Evolutionary conservation across 371 early-diverging fungal species (phyloP).

Genomic region (Lichtheimia corymbifera): DNA sequence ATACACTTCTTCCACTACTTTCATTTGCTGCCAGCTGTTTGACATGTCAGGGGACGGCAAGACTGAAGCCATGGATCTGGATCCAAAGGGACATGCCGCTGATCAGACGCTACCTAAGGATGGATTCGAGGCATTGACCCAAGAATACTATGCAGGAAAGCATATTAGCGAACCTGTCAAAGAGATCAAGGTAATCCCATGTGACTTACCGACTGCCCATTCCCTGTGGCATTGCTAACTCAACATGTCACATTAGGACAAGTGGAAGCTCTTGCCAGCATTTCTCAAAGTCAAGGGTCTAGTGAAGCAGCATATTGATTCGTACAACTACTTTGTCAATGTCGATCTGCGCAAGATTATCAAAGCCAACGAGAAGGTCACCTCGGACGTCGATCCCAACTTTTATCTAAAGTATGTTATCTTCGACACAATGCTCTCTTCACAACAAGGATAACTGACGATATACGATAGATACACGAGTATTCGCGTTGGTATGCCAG

Average conservation of each 20-base stretch:
- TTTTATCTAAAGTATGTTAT: slow-evolving; percentile 90
- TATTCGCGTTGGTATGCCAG: slow-evolving; percentile 90
- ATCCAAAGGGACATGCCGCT: neutral
- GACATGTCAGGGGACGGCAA: slow-evolving; percentile 2
- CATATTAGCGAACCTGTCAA: slow-evolving; percentile 49
- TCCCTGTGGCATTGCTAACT: neutral
- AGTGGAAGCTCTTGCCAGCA: slow-evolving; percentile 97
- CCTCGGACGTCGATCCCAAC: slow-evolving; percentile 98
- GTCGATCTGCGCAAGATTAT: slow-evolving; percentile 96
- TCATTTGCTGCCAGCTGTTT: too few species aligned
- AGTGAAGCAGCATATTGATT: slow-evolving; percentile 99
- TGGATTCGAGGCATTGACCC: slow-evolving; percentile 39
- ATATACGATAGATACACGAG: slow-evolving; percentile 74
- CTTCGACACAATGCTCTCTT: neutral
- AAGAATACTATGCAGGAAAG: slow-evolving; percentile 47
- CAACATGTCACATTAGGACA: slow-evolving; percentile 67
- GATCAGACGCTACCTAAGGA: slow-evolving; percentile 22
- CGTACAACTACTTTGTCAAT: slow-evolving; percentile 99
- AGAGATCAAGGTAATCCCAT: slow-evolving; percentile 47
- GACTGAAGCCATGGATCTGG: slow-evolving; percentile 5
- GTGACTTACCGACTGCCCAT: too few species aligned
- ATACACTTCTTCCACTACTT: too few species aligned
- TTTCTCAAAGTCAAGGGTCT: slow-evolving; percentile 98
- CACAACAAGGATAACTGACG: neutral
- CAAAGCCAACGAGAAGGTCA: slow-evolving; percentile 92